A percentile compares a stretch with the other conserved stretches of the same genome.
Evolutionary conservation across 495 filamentous ascomycete genomes (phyloP).

Genomic region (Venustampulla echinocandica): DNA sequence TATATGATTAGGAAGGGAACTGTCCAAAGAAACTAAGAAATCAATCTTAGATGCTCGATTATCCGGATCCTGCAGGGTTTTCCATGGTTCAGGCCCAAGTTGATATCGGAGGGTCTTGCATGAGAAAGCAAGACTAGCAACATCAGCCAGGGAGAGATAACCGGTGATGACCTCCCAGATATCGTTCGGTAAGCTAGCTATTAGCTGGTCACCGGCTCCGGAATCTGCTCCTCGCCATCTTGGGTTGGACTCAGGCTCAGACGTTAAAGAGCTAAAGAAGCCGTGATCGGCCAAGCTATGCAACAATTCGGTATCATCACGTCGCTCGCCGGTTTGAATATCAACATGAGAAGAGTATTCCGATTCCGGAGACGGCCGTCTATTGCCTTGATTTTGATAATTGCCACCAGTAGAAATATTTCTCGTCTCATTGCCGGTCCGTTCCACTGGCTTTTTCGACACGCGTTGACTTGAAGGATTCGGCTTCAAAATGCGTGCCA

Average conservation of each 20-base stretch:
- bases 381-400: neutral
- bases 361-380: constrained; percentile 1
- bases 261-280: constrained; percentile 17
- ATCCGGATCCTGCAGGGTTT: constrained; percentile 28
- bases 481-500: constrained; percentile 1
- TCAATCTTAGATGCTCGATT: constrained; percentile 32
- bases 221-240: constrained; percentile 17
- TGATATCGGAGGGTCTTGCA: constrained; percentile 35
- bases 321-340: constrained; percentile 39
- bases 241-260: constrained; percentile 16
- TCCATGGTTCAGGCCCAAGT: constrained; percentile 31
- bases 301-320: constrained; percentile 40
- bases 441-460: neutral
- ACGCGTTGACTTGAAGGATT: constrained; percentile 3
- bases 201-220: constrained; percentile 34
- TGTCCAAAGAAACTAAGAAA: constrained; percentile 41
- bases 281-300: constrained; percentile 38
- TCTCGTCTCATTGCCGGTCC: neutral
- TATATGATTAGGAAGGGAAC: constrained; percentile 39
- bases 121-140: constrained; percentile 39
- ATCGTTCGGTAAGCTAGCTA: constrained; percentile 34
- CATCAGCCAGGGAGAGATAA: constrained; percentile 35
- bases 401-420: neutral
- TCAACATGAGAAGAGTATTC: constrained; percentile 22
- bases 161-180: constrained; percentile 37